A percentile compares a stretch with the other conserved stretches of the same genome.
phyloP scores from a whole-genome alignment of 2,329 filamentous ascomycete species.

The Raffaelea ambrosiae region DNA sequence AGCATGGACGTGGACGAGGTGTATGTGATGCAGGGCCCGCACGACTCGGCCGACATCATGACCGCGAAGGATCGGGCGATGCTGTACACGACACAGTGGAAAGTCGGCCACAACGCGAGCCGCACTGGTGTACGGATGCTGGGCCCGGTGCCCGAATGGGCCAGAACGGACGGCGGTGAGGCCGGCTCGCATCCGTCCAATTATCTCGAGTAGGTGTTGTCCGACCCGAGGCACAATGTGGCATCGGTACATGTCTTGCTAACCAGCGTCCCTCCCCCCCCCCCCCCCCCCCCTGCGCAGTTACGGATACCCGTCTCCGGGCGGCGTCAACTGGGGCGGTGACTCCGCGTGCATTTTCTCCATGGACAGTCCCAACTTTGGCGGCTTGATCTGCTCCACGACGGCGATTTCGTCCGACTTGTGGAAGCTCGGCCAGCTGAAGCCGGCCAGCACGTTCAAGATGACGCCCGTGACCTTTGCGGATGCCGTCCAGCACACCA shows the following conservation, averaged over 20 bases:
- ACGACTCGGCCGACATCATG: slow-evolving; percentile 22
- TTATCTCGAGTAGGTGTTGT: not conserved
- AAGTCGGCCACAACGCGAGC: slow-evolving; percentile 4
- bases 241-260: no score
- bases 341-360: slow-evolving; percentile 26
- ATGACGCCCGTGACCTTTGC: not conserved
- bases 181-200: slow-evolving; percentile 8
- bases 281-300: not conserved
- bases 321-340: slow-evolving; percentile 25
- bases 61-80: slow-evolving; percentile 5
- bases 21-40: slow-evolving; percentile 22
- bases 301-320: slow-evolving; percentile 7
- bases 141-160: slow-evolving; percentile 3
- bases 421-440: slow-evolving; percentile 27
- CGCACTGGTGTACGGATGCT: slow-evolving; percentile 6
- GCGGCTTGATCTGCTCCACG: slow-evolving; percentile 21
- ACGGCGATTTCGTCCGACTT: slow-evolving; percentile 23
- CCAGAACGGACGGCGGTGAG: slow-evolving; percentile 5
- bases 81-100: slow-evolving; percentile 3
- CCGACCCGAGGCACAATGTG: no score
- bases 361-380: slow-evolving; percentile 22
- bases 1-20: slow-evolving; percentile 7
- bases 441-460: slow-evolving; percentile 16
- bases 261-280: no score
- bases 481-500: not conserved